Percentiles rank a stretch among this genome's conserved stretches.
Evolutionary conservation across 1,284 basidiomycete genomes (phyloP).

Genomic region (Thelephora terrestris): DNA sequence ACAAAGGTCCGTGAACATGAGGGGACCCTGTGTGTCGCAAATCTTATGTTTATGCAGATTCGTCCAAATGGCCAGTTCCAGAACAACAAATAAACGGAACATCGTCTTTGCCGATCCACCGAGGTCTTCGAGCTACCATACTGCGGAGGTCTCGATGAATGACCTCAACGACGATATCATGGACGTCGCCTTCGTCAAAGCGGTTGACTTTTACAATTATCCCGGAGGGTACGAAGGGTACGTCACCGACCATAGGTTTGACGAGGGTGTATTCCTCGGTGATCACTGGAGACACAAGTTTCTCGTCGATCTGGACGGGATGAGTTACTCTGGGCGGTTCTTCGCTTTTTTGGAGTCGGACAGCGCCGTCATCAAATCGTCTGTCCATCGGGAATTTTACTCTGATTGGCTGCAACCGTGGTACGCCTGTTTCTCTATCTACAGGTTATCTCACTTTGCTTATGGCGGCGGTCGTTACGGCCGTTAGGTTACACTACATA

Average conservation of each 20-base stretch:
- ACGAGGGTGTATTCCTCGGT: slow-evolving; percentile 69
- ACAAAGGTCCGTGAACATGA: slow-evolving; percentile 50
- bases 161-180: slow-evolving; percentile 74
- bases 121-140: slow-evolving; percentile 47
- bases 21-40: neutral
- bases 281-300: slow-evolving; percentile 92
- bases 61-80: slow-evolving; percentile 68
- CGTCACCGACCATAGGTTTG: slow-evolving; percentile 62
- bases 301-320: slow-evolving; percentile 85
- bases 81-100: slow-evolving; percentile 45
- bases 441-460: slow-evolving; percentile 2
- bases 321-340: slow-evolving; percentile 89
- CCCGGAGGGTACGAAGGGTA: slow-evolving; percentile 76
- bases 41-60: slow-evolving; percentile 36
- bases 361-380: slow-evolving; percentile 83
- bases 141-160: slow-evolving; percentile 49
- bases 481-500: slow-evolving; percentile 81
- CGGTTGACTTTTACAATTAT: slow-evolving; percentile 57
- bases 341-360: slow-evolving; percentile 81
- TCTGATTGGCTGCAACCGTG: slow-evolving; percentile 79
- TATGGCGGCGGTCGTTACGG: slow-evolving; percentile 2
- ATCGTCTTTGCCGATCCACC: slow-evolving; percentile 72
- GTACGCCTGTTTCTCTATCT: slow-evolving; percentile 31
- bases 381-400: slow-evolving; percentile 85
- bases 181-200: slow-evolving; percentile 83